Base-by-base conservation (phyloP, 768 basidiomycete genomes). In the Leccinum boreale region DNA sequence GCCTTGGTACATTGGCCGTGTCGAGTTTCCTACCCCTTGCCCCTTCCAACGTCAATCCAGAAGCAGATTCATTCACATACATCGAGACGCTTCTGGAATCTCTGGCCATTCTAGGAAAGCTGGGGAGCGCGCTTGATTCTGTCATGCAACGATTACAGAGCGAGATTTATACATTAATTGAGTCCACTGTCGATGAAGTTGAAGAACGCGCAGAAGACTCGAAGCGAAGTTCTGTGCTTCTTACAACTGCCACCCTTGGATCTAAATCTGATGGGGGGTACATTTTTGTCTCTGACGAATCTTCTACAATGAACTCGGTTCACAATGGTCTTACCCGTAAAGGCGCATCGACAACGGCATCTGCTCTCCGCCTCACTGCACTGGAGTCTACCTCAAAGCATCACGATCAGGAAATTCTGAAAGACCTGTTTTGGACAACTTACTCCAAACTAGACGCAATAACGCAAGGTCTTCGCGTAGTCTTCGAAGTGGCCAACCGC, bases 401-500 rank as follows among this genome's bases (percentile, higher is more conserved):
- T 31, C 77, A 80, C 17, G 91, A 97, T 65, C 90, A 92, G 58
- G 94, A 96, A 67, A 89, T 90, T 14, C 71, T 99, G 54, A 81
- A 78, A 58, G 97, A 98, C 71, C 79, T 99, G 35, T 98, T 98
- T 72, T 98, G 96, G 96, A 97, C 96, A 2, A 69, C 96, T 15
- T 99, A 93, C 70, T 97, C 94, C 15, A 98, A 99, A 72, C 67
- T 99, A 49, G 89, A 94, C 67, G 97, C 97, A 29, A 90, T 98
- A 19, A 81, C 89, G 14, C 95, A 99, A 70, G 92, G 95, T 10
- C 77, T 97, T 60, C 79, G 94, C 53, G 87, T 97, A 4, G 82
- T 94, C 3, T 94, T 87, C 60, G 97, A 99, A 70, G 89, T 98
- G 6, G 82, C 92, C 1, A 89, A 88, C 63, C 84, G 94, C 55